Evolutionary conservation across 2,329 filamentous ascomycete genomes (phyloP), one percentile per base, ranked within the genome.

Genomic region (Endothia cerciana): DNA sequence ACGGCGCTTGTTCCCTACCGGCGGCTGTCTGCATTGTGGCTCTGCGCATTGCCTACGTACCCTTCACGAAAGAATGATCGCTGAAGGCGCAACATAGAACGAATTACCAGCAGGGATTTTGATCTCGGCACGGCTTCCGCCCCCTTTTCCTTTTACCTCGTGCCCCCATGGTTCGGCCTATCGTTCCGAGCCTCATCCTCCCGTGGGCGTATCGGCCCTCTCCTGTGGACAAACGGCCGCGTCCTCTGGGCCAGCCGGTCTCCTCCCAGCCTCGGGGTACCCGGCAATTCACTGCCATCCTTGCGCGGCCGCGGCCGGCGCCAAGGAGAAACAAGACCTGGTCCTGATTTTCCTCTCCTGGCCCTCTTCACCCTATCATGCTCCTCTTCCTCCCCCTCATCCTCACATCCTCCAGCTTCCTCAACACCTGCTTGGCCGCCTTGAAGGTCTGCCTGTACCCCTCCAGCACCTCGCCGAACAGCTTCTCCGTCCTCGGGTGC

Each of bases 311-410:
- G 4, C 33, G n/a, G n/a, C 33, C 10, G 33, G 4, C 10, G 33
- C 33, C 10, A 36, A 36, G 10, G 33, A 36, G 33, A 36, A n/a
- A 4, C 33, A 36, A 36, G 33, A 36, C 33, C 10, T 36, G 33
- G 10, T 36, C 28, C 7, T 36, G 17, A 17, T 13, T 22, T 33
- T n/a, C n/a, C 22, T 36, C 17, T 8, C 10, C 40, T 33, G 28
- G 47, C 38, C 55, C 51, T n/a, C 38, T 66, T 80, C 80, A 98
- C 36, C 95, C 95, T 71, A 99, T 77, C 95, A 99, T 99, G 77
- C 93, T 98, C 78, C 93, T 90, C 86, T 99, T 99, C 75, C 95
- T 85, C 3, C 95, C 95, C 76, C 95, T 89, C 89, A 97, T 88
- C 75, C 95, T 87, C 57, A 99, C 95, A 70, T 97, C 94, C 76